Evolutionary conservation across 2,329 filamentous ascomycete species (phyloP).

Genomic region (Cercospora canescens): DNA sequence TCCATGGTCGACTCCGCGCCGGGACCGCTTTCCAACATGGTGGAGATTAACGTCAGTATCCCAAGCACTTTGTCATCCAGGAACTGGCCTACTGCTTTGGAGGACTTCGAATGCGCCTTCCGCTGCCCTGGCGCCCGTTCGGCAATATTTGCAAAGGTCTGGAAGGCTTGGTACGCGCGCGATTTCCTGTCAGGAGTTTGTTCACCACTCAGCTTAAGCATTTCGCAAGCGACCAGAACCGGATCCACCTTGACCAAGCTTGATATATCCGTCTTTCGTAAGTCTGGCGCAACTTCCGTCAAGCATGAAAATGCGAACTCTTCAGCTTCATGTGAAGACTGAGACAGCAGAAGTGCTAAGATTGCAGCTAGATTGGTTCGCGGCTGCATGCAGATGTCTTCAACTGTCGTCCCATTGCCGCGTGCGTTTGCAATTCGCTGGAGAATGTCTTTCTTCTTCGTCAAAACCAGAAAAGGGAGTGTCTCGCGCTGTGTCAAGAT

Average conservation of each 20-base stretch:
- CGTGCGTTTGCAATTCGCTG: conserved; percentile 75
- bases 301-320: conserved; percentile 68
- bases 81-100: conserved; percentile 68
- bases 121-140: conserved; percentile 49
- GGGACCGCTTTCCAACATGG: conserved; percentile 61
- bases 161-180: conserved; percentile 50
- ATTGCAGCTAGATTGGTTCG: conserved; percentile 58
- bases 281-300: conserved; percentile 66
- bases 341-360: conserved; percentile 58
- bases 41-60: conserved; percentile 79
- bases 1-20: conserved; percentile 47
- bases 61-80: conserved; percentile 82
- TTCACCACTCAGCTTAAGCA: conserved; percentile 78
- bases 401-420: conserved; percentile 52
- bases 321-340: conserved; percentile 65
- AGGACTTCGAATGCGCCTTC: conserved; percentile 48
- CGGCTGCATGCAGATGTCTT: conserved; percentile 63
- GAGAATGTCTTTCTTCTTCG: conserved; percentile 74
- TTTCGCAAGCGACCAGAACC: conserved; percentile 72
- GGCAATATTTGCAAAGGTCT: conserved; percentile 48
- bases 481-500: conserved; percentile 76
- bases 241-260: conserved; percentile 74
- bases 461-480: conserved; percentile 81
- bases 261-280: conserved; percentile 64
- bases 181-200: conserved; percentile 52